Evolutionary conservation across 176 grass and related monocot genomes (phyloP).

Genomic region (Triticum urartu): DNA sequence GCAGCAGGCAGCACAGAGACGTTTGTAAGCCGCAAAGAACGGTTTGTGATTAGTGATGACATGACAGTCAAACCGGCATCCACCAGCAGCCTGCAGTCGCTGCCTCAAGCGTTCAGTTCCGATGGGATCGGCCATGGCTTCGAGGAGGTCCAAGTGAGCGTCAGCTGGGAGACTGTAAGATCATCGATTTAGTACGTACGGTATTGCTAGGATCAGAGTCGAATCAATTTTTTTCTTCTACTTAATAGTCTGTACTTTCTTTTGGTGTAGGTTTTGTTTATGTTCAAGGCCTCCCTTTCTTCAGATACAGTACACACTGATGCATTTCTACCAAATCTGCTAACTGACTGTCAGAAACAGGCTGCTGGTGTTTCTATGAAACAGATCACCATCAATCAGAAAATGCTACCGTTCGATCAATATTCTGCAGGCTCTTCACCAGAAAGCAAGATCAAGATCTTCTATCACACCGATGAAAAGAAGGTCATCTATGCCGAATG

Average conservation of each 20-base stretch:
- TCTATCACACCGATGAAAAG: not conserved
- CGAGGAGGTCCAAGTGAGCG: not conserved
- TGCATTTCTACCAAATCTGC: not conserved
- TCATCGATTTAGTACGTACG: too few species aligned
- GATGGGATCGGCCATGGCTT: not conserved
- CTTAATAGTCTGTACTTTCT: too few species aligned
- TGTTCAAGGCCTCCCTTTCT: not conserved
- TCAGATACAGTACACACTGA: not conserved
- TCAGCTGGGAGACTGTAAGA: not conserved
- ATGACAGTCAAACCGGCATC: not conserved
- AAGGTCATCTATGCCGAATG: conserved; percentile 6
- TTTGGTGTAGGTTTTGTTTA: not conserved
- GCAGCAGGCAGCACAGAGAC: not conserved
- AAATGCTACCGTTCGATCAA: too few species aligned
- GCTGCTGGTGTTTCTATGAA: not conserved
- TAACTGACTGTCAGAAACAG: too few species aligned
- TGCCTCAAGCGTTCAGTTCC: not conserved
- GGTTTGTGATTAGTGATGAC: not conserved
- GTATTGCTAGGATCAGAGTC: too few species aligned
- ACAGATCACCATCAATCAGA: not conserved
- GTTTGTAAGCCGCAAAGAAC: not conserved
- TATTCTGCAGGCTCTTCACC: too few species aligned
- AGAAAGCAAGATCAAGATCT: too few species aligned
- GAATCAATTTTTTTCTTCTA: too few species aligned
- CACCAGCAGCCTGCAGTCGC: not conserved